These are phyloP conservation scores for Alternaria angustiovoidea DNA, from an alignment of 2,329 filamentous ascomycete genomes.

Conservation along the genomic window DNA sequence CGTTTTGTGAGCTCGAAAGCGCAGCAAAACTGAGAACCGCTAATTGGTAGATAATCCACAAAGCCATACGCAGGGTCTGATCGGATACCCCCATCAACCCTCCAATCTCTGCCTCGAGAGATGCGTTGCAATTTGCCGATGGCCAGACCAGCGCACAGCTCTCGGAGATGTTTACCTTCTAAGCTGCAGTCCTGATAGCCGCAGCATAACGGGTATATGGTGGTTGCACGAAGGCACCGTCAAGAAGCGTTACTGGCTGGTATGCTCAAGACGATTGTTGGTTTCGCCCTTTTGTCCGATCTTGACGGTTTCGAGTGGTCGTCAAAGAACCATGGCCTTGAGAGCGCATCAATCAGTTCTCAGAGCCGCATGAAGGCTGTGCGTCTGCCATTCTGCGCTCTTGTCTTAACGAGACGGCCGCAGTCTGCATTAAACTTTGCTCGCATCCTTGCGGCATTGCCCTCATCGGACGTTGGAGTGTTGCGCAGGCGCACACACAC, in stretches of 20 bases:
- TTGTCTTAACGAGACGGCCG: neutral
- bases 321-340: neutral
- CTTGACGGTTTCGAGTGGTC: neutral
- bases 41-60: neutral
- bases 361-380: neutral
- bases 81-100: neutral
- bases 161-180: neutral
- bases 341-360: neutral
- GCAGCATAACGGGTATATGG: neutral
- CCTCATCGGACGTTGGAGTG: neutral
- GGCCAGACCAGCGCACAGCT: neutral
- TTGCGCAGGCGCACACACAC: neutral
- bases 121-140: no score
- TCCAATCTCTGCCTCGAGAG: neutral
- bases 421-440: neutral
- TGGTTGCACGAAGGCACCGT: neutral
- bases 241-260: neutral
- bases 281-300: neutral
- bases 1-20: neutral
- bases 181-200: neutral
- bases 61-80: neutral
- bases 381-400: neutral
- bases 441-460: neutral
- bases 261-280: neutral
- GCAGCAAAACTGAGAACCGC: neutral